Base-by-base conservation (phyloP, 2,329 filamentous ascomycete genomes). In the Pseudogymnoascus sp. region DNA sequence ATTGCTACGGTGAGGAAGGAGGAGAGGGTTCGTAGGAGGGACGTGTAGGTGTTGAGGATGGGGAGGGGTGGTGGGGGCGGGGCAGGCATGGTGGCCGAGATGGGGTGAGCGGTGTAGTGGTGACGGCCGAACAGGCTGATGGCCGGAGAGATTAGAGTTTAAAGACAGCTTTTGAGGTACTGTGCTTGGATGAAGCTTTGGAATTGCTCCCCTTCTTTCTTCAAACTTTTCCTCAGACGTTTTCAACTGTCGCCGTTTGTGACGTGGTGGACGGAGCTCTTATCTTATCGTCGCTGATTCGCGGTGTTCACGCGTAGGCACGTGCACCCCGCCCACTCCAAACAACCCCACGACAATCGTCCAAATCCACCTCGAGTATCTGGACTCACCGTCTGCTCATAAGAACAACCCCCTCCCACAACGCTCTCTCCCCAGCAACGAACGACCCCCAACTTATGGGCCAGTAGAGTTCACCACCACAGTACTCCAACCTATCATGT, bases 1-100 rank as follows among this genome's bases (percentile, higher is more conserved):
- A 87, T 83, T 64, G 85, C 83, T 62, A 88, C 84, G 64, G 82
- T 85, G 58, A 91, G 81, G 75, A 90, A 90, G 72, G 82, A 80
- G 66, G 81, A 81, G 71, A 89, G 85, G 62, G 82, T 81, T 62
- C 78, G 73, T 66, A 85, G 77, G 67, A 86, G 78, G 59, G 78
- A 75, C n/a, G 67, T 63, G 39, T 65, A 67, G 52, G 77, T 81
- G 64, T 79, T 78, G 61, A 80, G 74, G 45, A 67, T 65, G 66
- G 75, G 69, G 69, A 38, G 10, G 26, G 21, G 58, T 35, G 55
- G 35, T 33, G 58, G 55, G 29, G 58, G 58, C 33, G 65, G 66
- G 52, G 43, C 41, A 64, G 65, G 35, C 61, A 67, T 66, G 19
- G 29, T 52, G 12, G 41, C 26, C 33, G 61, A 49, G 62, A 59